These are phyloP conservation scores for Cenococcum geophilum DNA, from an alignment of 495 filamentous ascomycete genomes.

Conservation along the genomic window DNA sequence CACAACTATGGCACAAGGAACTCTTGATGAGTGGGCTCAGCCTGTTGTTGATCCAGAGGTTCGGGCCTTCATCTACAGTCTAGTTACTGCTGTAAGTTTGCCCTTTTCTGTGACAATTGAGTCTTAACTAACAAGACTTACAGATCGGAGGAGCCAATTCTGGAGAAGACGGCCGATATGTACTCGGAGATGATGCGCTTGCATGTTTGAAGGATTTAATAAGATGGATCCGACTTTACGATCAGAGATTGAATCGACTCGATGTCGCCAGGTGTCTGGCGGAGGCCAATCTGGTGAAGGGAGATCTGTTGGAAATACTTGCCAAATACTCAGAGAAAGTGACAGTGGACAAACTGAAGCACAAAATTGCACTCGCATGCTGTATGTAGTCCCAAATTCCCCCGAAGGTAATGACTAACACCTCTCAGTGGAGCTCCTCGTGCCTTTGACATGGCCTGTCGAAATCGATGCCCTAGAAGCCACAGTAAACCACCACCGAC, in stretches of 20 bases:
- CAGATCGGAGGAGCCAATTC: slow-evolving; percentile 71
- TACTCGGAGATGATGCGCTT: slow-evolving; percentile 86
- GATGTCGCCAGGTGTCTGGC: slow-evolving; percentile 91
- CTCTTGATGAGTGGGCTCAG: slow-evolving; percentile 36
- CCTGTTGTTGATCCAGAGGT: slow-evolving; percentile 71
- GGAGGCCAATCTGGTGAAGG: slow-evolving; percentile 85
- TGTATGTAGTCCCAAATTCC: slow-evolving; percentile 39
- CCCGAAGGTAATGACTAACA: slow-evolving; percentile 1
- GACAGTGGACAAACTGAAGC: slow-evolving; percentile 60
- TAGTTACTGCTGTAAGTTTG: slow-evolving; percentile 77
- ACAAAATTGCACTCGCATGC: slow-evolving; percentile 76
- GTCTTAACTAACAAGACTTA: slow-evolving; percentile 7
- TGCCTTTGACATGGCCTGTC: slow-evolving; percentile 91
- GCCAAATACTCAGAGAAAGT: slow-evolving; percentile 39
- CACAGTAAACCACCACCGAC: slow-evolving; percentile 88
- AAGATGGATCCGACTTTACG: slow-evolving; percentile 89
- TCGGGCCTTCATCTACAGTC: slow-evolving; percentile 80
- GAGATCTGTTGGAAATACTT: slow-evolving; percentile 86
- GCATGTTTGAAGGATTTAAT: slow-evolving; percentile 88
- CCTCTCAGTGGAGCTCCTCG: slow-evolving; percentile 69
- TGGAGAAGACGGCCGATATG: slow-evolving; percentile 77
- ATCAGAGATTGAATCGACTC: slow-evolving; percentile 87
- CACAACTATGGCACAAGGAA: slow-evolving; percentile 47
- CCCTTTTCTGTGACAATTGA: not conserved
- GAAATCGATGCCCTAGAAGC: slow-evolving; percentile 71